These are phyloP conservation scores for Pythium scleroteichum DNA, from an alignment of 352 stramenopile species.

Conservation along the genomic window DNA sequence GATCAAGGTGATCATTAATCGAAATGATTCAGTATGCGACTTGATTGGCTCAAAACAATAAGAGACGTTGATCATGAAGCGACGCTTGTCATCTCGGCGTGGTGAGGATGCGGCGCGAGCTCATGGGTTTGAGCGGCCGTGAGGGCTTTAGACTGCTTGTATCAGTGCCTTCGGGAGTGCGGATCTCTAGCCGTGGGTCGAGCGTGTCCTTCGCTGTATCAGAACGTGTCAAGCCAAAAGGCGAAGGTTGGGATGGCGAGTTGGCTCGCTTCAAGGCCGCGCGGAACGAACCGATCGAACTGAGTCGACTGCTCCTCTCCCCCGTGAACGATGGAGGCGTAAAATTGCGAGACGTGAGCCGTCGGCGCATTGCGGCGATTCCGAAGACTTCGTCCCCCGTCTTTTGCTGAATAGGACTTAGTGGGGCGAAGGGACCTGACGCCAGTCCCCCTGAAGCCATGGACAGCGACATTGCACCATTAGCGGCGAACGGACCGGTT, in stretches of 20 bases:
- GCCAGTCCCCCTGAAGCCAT: background rate
- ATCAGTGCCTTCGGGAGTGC: background rate
- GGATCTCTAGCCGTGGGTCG: constrained; percentile 7
- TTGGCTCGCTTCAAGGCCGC: constrained; percentile 11
- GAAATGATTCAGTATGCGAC: background rate
- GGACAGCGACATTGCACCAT: too few relatives aligned
- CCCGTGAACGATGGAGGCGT: background rate
- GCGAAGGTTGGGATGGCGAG: background rate
- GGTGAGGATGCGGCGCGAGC: constrained; percentile 4
- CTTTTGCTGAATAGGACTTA: constrained; percentile 34
- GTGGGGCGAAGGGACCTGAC: constrained; percentile 18
- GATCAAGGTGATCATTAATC: background rate
- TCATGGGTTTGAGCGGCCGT: constrained; percentile 11
- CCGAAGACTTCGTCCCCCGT: constrained; percentile 34
- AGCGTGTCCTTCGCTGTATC: background rate
- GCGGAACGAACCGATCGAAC: constrained; percentile 32
- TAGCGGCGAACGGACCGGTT: background rate
- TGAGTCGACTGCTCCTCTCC: constrained; percentile 8
- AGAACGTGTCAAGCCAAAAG: background rate
- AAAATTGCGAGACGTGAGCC: background rate
- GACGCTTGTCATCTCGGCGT: background rate
- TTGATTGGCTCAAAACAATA: background rate
- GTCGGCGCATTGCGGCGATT: constrained; percentile 1
- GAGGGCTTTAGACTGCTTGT: background rate
- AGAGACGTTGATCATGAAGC: background rate